phyloP scores from a whole-genome alignment of 208 protist species.

The Trypanosoma cruzi region DNA sequence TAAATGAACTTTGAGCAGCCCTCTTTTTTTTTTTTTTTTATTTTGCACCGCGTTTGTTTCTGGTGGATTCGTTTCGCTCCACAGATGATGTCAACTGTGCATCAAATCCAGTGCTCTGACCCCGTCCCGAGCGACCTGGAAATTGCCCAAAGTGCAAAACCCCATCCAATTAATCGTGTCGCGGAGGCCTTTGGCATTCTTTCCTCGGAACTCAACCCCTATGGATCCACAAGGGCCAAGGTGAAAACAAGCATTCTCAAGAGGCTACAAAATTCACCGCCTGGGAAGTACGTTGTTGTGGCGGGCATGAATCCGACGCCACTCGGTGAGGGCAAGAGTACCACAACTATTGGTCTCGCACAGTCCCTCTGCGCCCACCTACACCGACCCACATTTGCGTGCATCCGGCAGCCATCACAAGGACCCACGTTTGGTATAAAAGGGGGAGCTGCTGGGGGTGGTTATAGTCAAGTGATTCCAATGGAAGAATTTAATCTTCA shows the following conservation, averaged over 20 bases:
- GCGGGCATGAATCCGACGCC: slow-evolving; percentile 93
- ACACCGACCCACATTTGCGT: slow-evolving; percentile 92
- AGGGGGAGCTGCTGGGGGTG: slow-evolving; percentile 97
- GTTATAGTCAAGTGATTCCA: slow-evolving; percentile 97
- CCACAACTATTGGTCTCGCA: slow-evolving; percentile 97
- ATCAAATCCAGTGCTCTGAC: slow-evolving; percentile 47
- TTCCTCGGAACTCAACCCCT: slow-evolving; percentile 92
- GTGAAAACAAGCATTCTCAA: slow-evolving; percentile 89
- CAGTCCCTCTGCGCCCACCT: slow-evolving; percentile 97
- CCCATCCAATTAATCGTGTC: slow-evolving; percentile 76
- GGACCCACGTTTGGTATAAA: slow-evolving; percentile 97
- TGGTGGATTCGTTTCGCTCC: not conserved
- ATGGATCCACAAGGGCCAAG: slow-evolving; percentile 93
- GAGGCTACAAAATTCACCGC: slow-evolving; percentile 64
- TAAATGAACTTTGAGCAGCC: not conserved
- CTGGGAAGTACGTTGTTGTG: slow-evolving; percentile 97
- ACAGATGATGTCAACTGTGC: slow-evolving; percentile 35
- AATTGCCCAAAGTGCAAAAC: slow-evolving; percentile 90
- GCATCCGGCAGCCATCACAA: slow-evolving; percentile 97
- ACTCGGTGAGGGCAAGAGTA: slow-evolving; percentile 97
- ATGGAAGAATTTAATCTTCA: slow-evolving; percentile 99
- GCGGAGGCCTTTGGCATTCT: slow-evolving; percentile 83
- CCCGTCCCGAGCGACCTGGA: slow-evolving; percentile 95
- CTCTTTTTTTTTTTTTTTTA: slow-evolving; percentile 28
- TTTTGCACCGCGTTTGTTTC: slow-evolving; percentile 20